These are phyloP conservation scores for Nicotiana tomentosiformis DNA, from an alignment of 257 asterid species.

Conservation along the genomic window DNA sequence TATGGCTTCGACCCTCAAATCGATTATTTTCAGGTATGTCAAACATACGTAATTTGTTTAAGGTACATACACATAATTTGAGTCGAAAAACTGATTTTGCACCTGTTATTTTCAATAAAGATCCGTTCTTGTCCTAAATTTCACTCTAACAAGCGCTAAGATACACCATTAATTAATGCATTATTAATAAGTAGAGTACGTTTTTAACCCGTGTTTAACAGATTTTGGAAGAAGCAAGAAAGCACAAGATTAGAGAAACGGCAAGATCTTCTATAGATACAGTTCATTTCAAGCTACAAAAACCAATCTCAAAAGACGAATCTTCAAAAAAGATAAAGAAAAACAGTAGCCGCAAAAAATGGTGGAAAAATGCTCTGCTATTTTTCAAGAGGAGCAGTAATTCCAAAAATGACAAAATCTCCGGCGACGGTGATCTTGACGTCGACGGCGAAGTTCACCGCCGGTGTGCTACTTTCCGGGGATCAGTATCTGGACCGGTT, in stretches of 20 bases:
- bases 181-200: constrained; percentile 7
- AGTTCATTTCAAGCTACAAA: constrained; percentile 33
- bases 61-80: background rate
- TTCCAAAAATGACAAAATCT: background rate
- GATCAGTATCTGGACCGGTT: constrained; percentile 59
- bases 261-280: constrained; percentile 15
- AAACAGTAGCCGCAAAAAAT: constrained; percentile 40
- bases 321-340: constrained; percentile 61
- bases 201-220: background rate
- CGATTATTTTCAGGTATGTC: constrained; percentile 62
- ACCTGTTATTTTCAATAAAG: background rate
- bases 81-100: background rate
- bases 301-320: constrained; percentile 28
- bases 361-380: constrained; percentile 77
- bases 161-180: background rate
- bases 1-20: constrained; percentile 78
- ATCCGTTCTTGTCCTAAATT: background rate
- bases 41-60: no score
- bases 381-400: constrained; percentile 33
- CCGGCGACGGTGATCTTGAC: background rate
- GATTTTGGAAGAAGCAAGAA: constrained; percentile 76
- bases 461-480: constrained; percentile 15
- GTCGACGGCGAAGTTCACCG: background rate
- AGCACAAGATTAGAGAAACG: constrained; percentile 32
- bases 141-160: background rate